Evolutionary conservation across 2,329 filamentous ascomycete species (phyloP).

Genomic region (Colletotrichum costaricense): DNA sequence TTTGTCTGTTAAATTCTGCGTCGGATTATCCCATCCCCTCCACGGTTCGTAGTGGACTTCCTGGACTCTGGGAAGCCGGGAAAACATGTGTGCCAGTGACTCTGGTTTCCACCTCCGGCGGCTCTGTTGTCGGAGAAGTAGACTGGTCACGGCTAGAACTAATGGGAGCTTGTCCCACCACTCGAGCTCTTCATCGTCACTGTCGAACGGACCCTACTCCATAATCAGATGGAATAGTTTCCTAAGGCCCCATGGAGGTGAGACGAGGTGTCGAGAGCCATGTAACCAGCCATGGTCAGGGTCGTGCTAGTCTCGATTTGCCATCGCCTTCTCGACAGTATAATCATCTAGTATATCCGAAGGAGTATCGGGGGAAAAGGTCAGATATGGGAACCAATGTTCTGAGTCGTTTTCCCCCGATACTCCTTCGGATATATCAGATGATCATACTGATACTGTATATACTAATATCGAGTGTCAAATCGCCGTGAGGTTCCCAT

Average conservation of each 20-base stretch:
- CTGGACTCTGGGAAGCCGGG: constrained; percentile 43
- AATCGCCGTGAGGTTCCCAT: constrained; percentile 41
- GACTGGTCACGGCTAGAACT: constrained; percentile 42
- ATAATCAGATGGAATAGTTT: constrained; percentile 40
- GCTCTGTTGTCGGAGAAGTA: constrained; percentile 47
- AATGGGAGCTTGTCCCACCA: constrained; percentile 42
- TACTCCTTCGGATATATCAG: no score
- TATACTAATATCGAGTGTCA: constrained; percentile 46
- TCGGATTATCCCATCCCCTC: constrained; percentile 41
- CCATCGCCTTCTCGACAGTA: background rate
- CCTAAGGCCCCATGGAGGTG: constrained; percentile 28
- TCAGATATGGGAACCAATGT: constrained; percentile 45
- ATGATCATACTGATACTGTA: constrained; percentile 16
- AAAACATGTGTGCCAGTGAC: constrained; percentile 43
- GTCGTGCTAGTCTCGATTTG: constrained; percentile 19
- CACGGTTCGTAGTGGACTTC: constrained; percentile 47
- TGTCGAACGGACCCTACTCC: constrained; percentile 38
- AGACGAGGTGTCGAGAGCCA: constrained; percentile 35
- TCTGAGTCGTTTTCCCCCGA: constrained; percentile 39
- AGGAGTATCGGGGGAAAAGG: constrained; percentile 41
- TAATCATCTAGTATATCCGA: background rate
- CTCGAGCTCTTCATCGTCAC: constrained; percentile 36
- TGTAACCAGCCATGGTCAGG: constrained; percentile 40
- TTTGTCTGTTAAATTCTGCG: constrained; percentile 33
- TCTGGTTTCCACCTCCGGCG: constrained; percentile 44